These are phyloP conservation scores for Priceomyces melissophilus DNA, from an alignment of 805 yeast genomes.

Conservation along the genomic window DNA sequence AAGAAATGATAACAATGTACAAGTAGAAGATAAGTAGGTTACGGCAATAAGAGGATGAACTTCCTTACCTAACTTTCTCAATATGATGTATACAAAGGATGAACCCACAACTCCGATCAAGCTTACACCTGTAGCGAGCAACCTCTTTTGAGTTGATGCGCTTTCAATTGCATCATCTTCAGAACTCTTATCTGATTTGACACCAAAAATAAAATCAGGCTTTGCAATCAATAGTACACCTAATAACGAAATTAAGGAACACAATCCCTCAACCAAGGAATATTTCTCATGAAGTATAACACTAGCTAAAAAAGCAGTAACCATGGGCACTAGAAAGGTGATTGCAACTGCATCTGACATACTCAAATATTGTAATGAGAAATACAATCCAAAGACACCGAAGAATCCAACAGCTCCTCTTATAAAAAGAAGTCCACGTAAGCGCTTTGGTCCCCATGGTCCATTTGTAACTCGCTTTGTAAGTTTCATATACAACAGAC, in stretches of 20 bases:
- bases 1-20: constrained; percentile 51
- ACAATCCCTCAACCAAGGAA: constrained; percentile 62
- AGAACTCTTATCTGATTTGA: constrained; percentile 26
- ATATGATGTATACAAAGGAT: constrained; percentile 62
- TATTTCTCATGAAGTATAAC: constrained; percentile 62
- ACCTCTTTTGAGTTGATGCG: constrained; percentile 49
- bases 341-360: constrained; percentile 81
- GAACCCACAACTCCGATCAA: constrained; percentile 69
- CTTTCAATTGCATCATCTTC: constrained; percentile 45
- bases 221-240: constrained; percentile 83
- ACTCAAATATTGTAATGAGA: constrained; percentile 66
- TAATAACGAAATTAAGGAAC: constrained; percentile 61
- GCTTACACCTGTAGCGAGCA: constrained; percentile 63
- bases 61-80: constrained; percentile 69
- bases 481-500: constrained; percentile 52
- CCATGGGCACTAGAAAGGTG: constrained; percentile 72
- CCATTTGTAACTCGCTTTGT: constrained; percentile 51
- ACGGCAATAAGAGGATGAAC: constrained; percentile 84
- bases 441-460: constrained; percentile 65
- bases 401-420: constrained; percentile 75
- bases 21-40: constrained; percentile 64
- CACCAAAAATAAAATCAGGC: constrained; percentile 69
- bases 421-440: constrained; percentile 49
- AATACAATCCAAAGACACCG: constrained; percentile 80
- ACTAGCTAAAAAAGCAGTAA: constrained; percentile 74